Percentiles rank a stretch among this genome's conserved stretches.
phyloP scores from a whole-genome alignment of 1,139 yeast genomes.

The Eremothecium coryli region DNA sequence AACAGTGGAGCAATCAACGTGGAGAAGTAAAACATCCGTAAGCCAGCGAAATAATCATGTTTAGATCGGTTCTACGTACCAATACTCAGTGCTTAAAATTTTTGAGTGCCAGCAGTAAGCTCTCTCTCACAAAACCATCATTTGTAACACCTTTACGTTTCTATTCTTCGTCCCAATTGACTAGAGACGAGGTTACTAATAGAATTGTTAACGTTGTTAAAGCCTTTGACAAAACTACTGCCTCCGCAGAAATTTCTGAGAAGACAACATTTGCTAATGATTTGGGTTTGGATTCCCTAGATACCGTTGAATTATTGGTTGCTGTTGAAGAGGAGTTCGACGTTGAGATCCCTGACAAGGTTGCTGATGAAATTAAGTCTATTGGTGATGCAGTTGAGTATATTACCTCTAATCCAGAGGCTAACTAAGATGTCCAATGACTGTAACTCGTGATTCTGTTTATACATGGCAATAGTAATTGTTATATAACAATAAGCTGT shows the following conservation, averaged over 20 bases:
- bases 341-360: conserved; percentile 55
- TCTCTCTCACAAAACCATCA: background rate
- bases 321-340: conserved; percentile 67
- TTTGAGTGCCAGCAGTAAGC: conserved; percentile 9
- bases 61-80: conserved; percentile 19
- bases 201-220: conserved; percentile 27
- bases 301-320: conserved; percentile 61
- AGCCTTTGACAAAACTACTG: conserved; percentile 25
- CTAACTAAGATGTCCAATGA: conserved; percentile 34
- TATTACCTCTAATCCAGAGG: conserved; percentile 36
- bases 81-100: conserved; percentile 13
- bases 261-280: conserved; percentile 35
- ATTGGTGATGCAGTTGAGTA: conserved; percentile 62
- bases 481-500: too few relatives aligned
- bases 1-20: too few relatives aligned
- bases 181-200: conserved; percentile 19
- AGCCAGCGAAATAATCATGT: conserved; percentile 15
- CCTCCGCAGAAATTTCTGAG: conserved; percentile 22
- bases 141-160: conserved; percentile 16
- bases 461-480: too few relatives aligned
- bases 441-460: too few relatives aligned
- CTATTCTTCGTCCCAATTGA: conserved; percentile 20
- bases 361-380: conserved; percentile 59
- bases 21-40: too few relatives aligned
- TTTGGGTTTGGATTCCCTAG: conserved; percentile 61